These are phyloP conservation scores for Pezizomycotina sp. DNA, from an alignment of 2,329 filamentous ascomycete genomes.

Conservation along the genomic window DNA sequence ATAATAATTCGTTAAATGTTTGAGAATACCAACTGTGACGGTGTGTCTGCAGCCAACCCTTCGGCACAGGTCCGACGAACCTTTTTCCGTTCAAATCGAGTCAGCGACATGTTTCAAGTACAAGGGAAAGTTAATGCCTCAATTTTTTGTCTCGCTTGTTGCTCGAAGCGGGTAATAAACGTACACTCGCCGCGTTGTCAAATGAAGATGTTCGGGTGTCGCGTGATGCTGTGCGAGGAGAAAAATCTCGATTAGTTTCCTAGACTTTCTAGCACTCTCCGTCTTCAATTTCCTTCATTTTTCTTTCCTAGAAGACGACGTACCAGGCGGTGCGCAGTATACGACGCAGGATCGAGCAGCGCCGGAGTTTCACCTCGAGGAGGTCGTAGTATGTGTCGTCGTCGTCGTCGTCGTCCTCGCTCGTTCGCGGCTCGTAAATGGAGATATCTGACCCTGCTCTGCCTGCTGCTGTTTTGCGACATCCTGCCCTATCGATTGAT, in stretches of 20 bases:
- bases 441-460: background rate
- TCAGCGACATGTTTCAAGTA: conserved; percentile 1
- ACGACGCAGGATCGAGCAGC: conserved; percentile 22
- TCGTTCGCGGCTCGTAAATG: too few relatives aligned
- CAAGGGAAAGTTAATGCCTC: too few relatives aligned
- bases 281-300: too few relatives aligned
- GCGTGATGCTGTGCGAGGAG: conserved; percentile 24
- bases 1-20: conserved; percentile 23
- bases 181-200: conserved; percentile 24
- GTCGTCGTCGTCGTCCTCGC: too few relatives aligned
- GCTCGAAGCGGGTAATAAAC: conserved; percentile 8
- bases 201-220: conserved; percentile 24
- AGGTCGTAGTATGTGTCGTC: conserved; percentile 10
- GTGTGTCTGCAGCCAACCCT: conserved; percentile 25
- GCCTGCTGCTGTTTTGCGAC: background rate
- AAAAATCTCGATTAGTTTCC: too few relatives aligned
- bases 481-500: too few relatives aligned
- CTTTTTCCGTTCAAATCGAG: conserved; percentile 7
- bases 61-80: conserved; percentile 25
- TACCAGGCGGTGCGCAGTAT: conserved; percentile 25
- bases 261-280: too few relatives aligned
- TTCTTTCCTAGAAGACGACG: too few relatives aligned
- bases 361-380: conserved; percentile 4
- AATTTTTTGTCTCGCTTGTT: too few relatives aligned
- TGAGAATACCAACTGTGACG: conserved; percentile 23